phyloP scores from a whole-genome alignment of 805 yeast genomes.

The Candida golubevii region DNA sequence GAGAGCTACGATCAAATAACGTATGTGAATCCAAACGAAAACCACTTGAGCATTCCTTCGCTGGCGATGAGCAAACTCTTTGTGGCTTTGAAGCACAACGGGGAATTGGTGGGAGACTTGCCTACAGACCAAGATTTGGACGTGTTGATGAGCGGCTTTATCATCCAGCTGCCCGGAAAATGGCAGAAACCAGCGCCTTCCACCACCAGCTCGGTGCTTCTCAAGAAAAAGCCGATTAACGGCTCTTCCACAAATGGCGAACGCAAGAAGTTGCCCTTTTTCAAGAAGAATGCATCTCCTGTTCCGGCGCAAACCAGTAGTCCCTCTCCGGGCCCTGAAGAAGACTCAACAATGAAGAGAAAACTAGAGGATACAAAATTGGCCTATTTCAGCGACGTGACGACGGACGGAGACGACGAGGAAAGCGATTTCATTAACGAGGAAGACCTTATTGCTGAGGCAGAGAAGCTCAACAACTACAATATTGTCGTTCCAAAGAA shows the following conservation, averaged over 20 bases:
- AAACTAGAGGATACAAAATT: slow-evolving; percentile 46
- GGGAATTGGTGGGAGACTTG: slow-evolving; percentile 50
- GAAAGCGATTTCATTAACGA: slow-evolving; percentile 52
- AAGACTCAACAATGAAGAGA: slow-evolving; percentile 39
- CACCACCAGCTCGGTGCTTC: slow-evolving; percentile 27
- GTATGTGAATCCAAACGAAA: slow-evolving; percentile 53
- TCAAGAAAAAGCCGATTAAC: slow-evolving; percentile 22
- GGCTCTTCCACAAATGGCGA: neutral
- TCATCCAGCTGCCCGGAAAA: slow-evolving; percentile 33
- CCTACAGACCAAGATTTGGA: slow-evolving; percentile 51
- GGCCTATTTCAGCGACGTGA: slow-evolving; percentile 50
- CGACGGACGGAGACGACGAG: slow-evolving; percentile 49
- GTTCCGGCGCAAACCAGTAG: slow-evolving; percentile 38
- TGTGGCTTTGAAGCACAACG: slow-evolving; percentile 39
- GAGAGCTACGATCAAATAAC: slow-evolving; percentile 41
- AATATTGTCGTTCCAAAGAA: slow-evolving; percentile 54
- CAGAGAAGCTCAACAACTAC: slow-evolving; percentile 17
- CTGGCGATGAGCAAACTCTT: slow-evolving; percentile 38
- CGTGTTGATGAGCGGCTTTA: slow-evolving; percentile 64
- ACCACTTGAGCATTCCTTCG: slow-evolving; percentile 44
- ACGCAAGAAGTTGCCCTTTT: slow-evolving; percentile 17
- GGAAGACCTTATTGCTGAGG: slow-evolving; percentile 32
- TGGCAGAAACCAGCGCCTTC: slow-evolving; percentile 55
- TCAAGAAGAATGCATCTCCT: slow-evolving; percentile 13
- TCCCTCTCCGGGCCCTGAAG: slow-evolving; percentile 38